Evolutionary conservation across 169 alveolate species (phyloP), one percentile per base, ranked within the genome.

Genomic region (Besnoitia besnoiti): DNA sequence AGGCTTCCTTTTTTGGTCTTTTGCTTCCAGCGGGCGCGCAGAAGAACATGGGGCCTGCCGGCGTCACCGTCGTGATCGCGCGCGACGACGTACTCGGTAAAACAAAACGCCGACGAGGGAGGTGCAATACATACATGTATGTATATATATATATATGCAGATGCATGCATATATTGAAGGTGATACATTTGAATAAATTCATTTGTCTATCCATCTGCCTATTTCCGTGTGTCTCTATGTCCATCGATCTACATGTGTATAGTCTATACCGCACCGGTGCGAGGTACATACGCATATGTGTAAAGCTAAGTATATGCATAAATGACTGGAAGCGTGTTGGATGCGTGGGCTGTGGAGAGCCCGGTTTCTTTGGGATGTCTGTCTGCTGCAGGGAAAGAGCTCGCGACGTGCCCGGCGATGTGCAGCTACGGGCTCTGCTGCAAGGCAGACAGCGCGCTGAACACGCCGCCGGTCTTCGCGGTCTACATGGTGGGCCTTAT

Each of bases 21-120:
- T n/a, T n/a, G n/a, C n/a, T n/a, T 67, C 27, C 89, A 80, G 89
- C 90, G 39, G 90, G 96, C n/a, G 95, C 96, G 40, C 93, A 94
- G 85, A 95, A 95, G 95, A 95, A 95, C 85, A 39, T 92, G 30
- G 97, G 96, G 33, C 95, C 96, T 21, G 93, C 97, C 8, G 96
- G 96, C 42, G 94, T 92, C 37, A 76, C 95, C 39, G 80, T 95
- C n/a, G 92, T 84, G 27, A 90, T 94, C 39, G 96, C 92, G 30
- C 91, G 96, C 76, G 94, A 95, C 33, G 97, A 67, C 44, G 21
- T 30, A 8, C 80, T 67, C 12, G 47, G 80, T 35, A 67, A 35
- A 16, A 55, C n/a, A 55, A 55, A 5, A 55, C 67, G 30, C 12
- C 5, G 14, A 49, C 55, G 55, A 55, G 5, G 3, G 30, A 55